Evolutionary conservation across 768 basidiomycete species (phyloP).

Genomic region (Cyclocybe cylindracea): DNA sequence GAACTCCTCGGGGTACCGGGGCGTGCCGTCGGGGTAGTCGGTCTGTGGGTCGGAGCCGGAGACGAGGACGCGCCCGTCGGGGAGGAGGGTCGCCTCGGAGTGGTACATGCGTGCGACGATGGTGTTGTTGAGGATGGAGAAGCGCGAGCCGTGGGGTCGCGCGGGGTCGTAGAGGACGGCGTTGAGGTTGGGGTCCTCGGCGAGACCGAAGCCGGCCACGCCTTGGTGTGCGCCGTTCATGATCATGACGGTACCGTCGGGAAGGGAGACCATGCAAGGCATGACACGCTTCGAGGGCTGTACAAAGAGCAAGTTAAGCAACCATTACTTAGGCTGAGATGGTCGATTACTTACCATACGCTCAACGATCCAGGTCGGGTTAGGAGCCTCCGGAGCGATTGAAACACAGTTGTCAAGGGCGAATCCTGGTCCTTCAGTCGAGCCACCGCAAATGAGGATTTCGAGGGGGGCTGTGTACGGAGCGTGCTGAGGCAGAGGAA

Average conservation of each 20-base stretch:
- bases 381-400: conserved; percentile 62
- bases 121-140: conserved; percentile 67
- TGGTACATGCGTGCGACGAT: conserved; percentile 79
- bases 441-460: conserved; percentile 77
- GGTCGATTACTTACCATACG: conserved; percentile 61
- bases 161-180: conserved; percentile 75
- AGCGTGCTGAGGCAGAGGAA: conserved; percentile 67
- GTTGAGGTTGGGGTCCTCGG: conserved; percentile 56
- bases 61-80: conserved; percentile 73
- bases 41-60: conserved; percentile 78
- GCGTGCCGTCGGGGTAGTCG: conserved; percentile 35
- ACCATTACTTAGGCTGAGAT: not conserved
- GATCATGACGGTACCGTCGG: conserved; percentile 77
- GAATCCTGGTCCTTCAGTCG: conserved; percentile 52
- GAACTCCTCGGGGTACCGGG: conserved; percentile 73
- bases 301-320: not conserved
- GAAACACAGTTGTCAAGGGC: conserved; percentile 71
- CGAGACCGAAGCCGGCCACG: conserved; percentile 74
- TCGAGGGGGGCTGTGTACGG: conserved; percentile 77
- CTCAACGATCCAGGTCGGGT: conserved; percentile 70
- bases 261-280: conserved; percentile 72
- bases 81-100: conserved; percentile 72
- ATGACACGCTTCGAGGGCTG: conserved; percentile 56
- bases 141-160: conserved; percentile 55
- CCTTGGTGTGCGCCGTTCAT: conserved; percentile 74